Evolutionary conservation across 139 green algal species (phyloP).

Genomic region (Coccomyxa sp.): DNA sequence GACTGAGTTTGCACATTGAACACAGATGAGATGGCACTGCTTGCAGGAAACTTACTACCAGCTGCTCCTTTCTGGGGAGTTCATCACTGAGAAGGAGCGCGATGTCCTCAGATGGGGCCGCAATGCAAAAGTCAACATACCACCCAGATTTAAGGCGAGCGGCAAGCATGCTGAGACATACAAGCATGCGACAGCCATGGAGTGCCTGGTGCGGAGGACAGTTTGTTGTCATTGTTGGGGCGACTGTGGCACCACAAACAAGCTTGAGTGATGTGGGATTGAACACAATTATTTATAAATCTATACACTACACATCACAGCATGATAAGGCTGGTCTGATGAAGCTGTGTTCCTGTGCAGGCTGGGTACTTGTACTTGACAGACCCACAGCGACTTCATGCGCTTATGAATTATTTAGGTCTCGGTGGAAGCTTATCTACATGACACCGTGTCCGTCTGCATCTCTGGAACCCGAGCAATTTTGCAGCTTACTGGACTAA

Average conservation of each 20-base stretch:
- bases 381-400: constrained; percentile 30
- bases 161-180: constrained; percentile 32
- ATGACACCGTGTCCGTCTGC: too few species aligned
- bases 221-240: background rate
- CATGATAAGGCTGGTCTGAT: background rate
- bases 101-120: constrained; percentile 59
- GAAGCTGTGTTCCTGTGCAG: constrained; percentile 1
- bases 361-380: constrained; percentile 47
- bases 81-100: constrained; percentile 36
- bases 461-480: too few species aligned
- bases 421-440: constrained; percentile 8
- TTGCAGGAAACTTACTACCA: constrained; percentile 12
- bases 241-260: too few species aligned
- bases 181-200: constrained; percentile 45
- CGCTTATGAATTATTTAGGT: constrained; percentile 41
- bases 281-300: background rate
- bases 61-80: constrained; percentile 22
- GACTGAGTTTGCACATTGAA: background rate
- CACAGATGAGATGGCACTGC: background rate
- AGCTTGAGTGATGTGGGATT: background rate
- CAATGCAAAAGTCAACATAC: constrained; percentile 45
- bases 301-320: background rate
- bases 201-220: constrained; percentile 11
- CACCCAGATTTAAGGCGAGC: constrained; percentile 36
- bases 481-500: too few species aligned